Evolutionary conservation across 1,284 basidiomycete genomes (phyloP), one percentile per base, ranked within the genome.

Genomic region (Cryptococcus sp.): DNA sequence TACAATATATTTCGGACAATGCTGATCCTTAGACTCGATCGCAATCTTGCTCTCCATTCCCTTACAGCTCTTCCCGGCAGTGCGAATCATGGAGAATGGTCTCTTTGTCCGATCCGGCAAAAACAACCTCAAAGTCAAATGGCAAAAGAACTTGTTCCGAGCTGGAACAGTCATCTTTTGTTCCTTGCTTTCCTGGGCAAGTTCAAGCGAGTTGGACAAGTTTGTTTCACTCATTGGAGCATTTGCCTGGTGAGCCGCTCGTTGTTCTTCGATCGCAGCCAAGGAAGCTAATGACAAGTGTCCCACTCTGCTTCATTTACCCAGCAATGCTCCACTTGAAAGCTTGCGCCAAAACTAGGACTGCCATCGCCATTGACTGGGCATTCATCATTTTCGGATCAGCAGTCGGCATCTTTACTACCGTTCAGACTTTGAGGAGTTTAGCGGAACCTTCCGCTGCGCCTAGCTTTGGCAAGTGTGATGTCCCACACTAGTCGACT

Each of bases 41-140:
- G 94, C 93, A 9, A 98, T 98, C 71, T 79, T 98, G 55, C 83
- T 98, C 39, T 96, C 91, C 14, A 87, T 90, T 14, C 94, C 94
- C 0, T 82, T 98, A 3, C 92, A 96, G 71, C 85, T 98, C 52
- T 98, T 98, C 87, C 94, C 94, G 0, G 96, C 93, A 1, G 85
- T 97, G 45, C 84, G 92, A 43, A 98, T 99, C 70, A 84, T 98
- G 77, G 96, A 99, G 79, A 94, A 94, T 63, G 93, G 90, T 1
- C 69, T 98, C n/a, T 98, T 98, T 72, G 82, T 83, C 48, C 64
- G 72, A 51, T 84, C 83, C 48, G 96, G 92, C 64, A 96, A 97
- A 57, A 63, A 74, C 55, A 76, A 77, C 52, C 59, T 72, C 2
- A 61, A 63, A 22, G 79, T 82, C 59, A 82, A 82, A 63, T 79